These are phyloP conservation scores for Pseudogymnoascus destructans DNA, from an alignment of 2,329 filamentous ascomycete genomes.

Conservation along the genomic window DNA sequence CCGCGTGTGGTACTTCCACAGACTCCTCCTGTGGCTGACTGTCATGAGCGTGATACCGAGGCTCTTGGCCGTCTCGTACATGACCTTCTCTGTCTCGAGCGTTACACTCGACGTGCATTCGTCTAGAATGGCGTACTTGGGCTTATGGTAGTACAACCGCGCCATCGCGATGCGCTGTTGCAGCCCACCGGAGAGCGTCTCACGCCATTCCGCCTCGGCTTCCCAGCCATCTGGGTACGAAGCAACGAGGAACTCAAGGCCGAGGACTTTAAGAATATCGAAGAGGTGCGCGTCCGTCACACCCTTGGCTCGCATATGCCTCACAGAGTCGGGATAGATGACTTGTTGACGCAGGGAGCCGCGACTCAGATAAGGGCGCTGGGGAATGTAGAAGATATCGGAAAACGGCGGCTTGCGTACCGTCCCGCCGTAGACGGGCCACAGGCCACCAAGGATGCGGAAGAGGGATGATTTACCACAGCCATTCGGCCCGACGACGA, in stretches of 20 bases:
- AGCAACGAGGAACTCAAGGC: constrained; percentile 71
- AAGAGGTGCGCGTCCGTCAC: constrained; percentile 71
- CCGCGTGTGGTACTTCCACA: constrained; percentile 93
- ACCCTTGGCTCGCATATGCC: constrained; percentile 74
- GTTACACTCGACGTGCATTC: constrained; percentile 96
- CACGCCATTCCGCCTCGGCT: constrained; percentile 90
- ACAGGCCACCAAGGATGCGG: constrained; percentile 87
- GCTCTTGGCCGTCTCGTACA: constrained; percentile 93
- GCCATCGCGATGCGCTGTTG: constrained; percentile 98
- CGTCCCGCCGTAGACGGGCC: constrained; percentile 92
- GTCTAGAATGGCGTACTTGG: constrained; percentile 88
- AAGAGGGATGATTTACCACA: constrained; percentile 96
- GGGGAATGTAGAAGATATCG: constrained; percentile 96
- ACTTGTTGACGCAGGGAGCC: constrained; percentile 93
- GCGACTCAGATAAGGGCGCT: constrained; percentile 82
- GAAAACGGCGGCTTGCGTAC: constrained; percentile 85
- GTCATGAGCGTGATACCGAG: constrained; percentile 94
- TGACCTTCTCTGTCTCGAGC: constrained; percentile 81
- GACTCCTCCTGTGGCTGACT: constrained; percentile 74
- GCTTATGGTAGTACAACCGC: constrained; percentile 82
- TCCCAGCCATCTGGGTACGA: constrained; percentile 73
- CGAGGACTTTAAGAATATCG: constrained; percentile 62
- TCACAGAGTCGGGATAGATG: constrained; percentile 82
- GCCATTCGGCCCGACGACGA: constrained; percentile 88
- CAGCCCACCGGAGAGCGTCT: constrained; percentile 79